Conservation (phyloP, 164 flowering plant species). For the Kingdonia uniflora region DNA sequence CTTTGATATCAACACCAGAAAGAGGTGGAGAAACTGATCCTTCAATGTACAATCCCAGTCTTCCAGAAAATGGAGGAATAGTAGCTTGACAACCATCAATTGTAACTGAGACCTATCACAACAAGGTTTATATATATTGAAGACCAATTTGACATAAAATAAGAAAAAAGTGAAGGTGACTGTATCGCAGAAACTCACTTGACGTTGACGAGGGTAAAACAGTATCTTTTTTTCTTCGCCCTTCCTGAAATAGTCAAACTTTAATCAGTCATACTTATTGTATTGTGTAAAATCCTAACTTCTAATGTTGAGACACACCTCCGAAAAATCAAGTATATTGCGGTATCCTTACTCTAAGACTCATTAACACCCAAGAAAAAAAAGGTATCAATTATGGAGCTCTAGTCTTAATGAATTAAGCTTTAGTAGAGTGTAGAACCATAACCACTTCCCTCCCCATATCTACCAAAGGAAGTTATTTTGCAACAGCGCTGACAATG, state of each 20-base stretch:
- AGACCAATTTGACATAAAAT: not conserved
- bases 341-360: too few species aligned
- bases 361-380: too few species aligned
- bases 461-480: too few species aligned
- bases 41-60: slow-evolving; percentile 69
- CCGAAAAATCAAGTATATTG: not conserved
- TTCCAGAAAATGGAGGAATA: slow-evolving; percentile 57
- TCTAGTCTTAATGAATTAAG: too few species aligned
- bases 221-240: slow-evolving; percentile 44
- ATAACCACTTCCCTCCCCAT: too few species aligned
- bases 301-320: not conserved
- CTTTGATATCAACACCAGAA: slow-evolving; percentile 55
- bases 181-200: slow-evolving; percentile 33
- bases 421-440: too few species aligned
- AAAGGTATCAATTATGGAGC: too few species aligned
- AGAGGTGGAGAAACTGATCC: slow-evolving; percentile 92
- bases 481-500: too few species aligned
- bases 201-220: slow-evolving; percentile 70
- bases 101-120: slow-evolving; percentile 44
- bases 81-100: slow-evolving; percentile 80
- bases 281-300: not conserved
- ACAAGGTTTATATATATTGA: not conserved
- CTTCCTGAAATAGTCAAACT: slow-evolving; percentile 32
- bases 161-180: slow-evolving; percentile 2
- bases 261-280: not conserved